Evolutionary conservation across 2,329 filamentous ascomycete genomes (phyloP).

Genomic region (Talaromyces marneffei): DNA sequence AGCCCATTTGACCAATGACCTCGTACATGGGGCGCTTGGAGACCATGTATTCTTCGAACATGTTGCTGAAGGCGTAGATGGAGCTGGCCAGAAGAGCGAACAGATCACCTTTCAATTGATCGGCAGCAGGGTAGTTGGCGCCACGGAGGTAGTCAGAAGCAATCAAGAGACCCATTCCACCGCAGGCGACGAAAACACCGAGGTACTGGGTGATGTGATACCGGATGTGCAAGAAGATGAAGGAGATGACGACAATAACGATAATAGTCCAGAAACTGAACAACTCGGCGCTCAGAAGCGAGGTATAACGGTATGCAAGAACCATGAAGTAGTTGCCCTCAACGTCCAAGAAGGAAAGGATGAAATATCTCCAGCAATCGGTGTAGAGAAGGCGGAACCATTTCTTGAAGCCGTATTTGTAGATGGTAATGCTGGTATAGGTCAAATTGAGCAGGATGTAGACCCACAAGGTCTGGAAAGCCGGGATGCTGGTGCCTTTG

Average conservation of each 20-base stretch:
- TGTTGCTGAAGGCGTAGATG: constrained; percentile 85
- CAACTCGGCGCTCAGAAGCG: constrained; percentile 83
- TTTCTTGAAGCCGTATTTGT: constrained; percentile 68
- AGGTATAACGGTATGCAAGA: constrained; percentile 86
- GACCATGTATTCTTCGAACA: constrained; percentile 91
- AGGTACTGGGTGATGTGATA: constrained; percentile 81
- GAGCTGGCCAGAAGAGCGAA: constrained; percentile 86
- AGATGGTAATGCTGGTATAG: constrained; percentile 74
- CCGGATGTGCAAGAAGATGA: constrained; percentile 74
- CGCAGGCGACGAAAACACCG: constrained; percentile 85
- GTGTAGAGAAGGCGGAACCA: constrained; percentile 59
- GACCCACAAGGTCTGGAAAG: constrained; percentile 94
- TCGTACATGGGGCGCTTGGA: constrained; percentile 82
- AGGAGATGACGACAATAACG: constrained; percentile 79
- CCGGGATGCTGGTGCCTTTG: constrained; percentile 72
- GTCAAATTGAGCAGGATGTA: constrained; percentile 78
- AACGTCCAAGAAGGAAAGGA: constrained; percentile 88
- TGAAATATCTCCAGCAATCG: constrained; percentile 90
- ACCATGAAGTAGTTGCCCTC: constrained; percentile 98
- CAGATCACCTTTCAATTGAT: constrained; percentile 83
- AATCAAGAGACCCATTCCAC: constrained; percentile 81
- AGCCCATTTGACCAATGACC: constrained; percentile 81
- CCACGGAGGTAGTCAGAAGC: constrained; percentile 79
- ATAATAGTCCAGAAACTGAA: constrained; percentile 99
- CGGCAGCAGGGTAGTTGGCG: constrained; percentile 48